Evolutionary conservation across 106 monocot genomes (phyloP).

Genomic region (Dendrobium catenatum): DNA sequence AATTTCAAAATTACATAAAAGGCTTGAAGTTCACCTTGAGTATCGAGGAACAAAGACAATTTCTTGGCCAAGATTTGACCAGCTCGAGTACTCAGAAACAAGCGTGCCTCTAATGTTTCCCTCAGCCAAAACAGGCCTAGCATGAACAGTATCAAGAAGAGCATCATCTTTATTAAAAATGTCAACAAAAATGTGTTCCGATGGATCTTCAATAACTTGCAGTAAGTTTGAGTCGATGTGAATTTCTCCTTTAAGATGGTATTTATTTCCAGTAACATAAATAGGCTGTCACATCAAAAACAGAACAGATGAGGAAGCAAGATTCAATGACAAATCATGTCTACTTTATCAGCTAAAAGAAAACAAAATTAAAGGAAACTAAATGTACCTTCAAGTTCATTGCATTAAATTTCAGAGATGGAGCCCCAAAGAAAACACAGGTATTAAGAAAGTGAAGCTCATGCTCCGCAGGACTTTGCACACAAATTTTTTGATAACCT

Average conservation of each 20-base stretch:
- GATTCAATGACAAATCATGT: neutral
- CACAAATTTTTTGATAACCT: constrained; percentile 72
- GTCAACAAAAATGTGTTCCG: constrained; percentile 59
- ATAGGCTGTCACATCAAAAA: constrained; percentile 46
- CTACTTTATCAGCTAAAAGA: neutral
- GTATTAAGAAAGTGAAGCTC: constrained; percentile 75
- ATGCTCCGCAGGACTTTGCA: constrained; percentile 69
- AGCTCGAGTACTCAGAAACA: constrained; percentile 65
- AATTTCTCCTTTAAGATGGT: constrained; percentile 77
- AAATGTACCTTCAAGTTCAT: constrained; percentile 32
- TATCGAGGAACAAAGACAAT: constrained; percentile 61
- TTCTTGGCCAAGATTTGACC: constrained; percentile 68
- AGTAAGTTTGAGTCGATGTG: constrained; percentile 31
- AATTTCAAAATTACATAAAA: neutral
- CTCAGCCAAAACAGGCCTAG: constrained; percentile 26
- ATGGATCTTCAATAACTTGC: constrained; percentile 24
- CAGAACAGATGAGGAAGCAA: neutral
- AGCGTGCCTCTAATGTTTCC: constrained; percentile 14
- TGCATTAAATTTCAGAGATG: constrained; percentile 60
- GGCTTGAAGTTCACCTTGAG: constrained; percentile 32
- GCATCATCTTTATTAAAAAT: constrained; percentile 38
- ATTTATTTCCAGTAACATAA: constrained; percentile 66
- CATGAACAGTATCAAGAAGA: constrained; percentile 33
- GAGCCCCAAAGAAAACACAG: constrained; percentile 76
- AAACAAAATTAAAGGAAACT: constrained; percentile 8